phyloP scores from a whole-genome alignment of 306 rosid genomes.

The Fragaria iinumae region DNA sequence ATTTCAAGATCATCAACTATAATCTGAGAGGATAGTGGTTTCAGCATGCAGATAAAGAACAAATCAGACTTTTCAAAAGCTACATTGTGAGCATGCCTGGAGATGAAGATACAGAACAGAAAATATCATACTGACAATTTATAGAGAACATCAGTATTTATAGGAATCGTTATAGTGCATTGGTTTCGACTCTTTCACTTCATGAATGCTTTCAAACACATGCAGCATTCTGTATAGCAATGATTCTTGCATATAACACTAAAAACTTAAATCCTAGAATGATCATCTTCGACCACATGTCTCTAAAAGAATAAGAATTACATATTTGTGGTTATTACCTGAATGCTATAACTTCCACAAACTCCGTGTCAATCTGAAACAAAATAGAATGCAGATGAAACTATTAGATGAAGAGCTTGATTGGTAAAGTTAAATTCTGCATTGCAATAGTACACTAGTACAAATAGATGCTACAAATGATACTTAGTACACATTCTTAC shows the following conservation, averaged over 20 bases:
- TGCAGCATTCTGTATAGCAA: background rate
- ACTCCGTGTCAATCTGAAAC: slow-evolving; percentile 83
- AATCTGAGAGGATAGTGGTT: slow-evolving; percentile 66
- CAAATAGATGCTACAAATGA: slow-evolving; percentile 1
- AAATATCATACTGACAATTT: slow-evolving; percentile 21
- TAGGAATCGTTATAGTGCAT: background rate
- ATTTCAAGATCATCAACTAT: slow-evolving; percentile 75
- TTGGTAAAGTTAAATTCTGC: background rate
- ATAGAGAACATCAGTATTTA: background rate
- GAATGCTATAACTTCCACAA: slow-evolving; percentile 91
- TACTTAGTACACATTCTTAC: slow-evolving; percentile 35
- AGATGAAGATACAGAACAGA: slow-evolving; percentile 10
- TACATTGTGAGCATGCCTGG: slow-evolving; percentile 86
- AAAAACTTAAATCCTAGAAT: background rate
- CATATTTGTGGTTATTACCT: slow-evolving; percentile 42
- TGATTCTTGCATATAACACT: background rate
- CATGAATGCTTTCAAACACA: background rate
- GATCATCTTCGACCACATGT: background rate
- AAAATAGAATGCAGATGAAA: slow-evolving; percentile 19
- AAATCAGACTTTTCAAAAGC: slow-evolving; percentile 92
- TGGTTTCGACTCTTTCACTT: background rate
- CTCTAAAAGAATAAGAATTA: background rate
- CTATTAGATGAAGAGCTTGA: slow-evolving; percentile 17
- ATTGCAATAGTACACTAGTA: slow-evolving; percentile 5
- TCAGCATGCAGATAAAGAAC: slow-evolving; percentile 91